Conservation (phyloP, 2,329 filamentous ascomycete genomes). For the Graphilbum sp. region DNA sequence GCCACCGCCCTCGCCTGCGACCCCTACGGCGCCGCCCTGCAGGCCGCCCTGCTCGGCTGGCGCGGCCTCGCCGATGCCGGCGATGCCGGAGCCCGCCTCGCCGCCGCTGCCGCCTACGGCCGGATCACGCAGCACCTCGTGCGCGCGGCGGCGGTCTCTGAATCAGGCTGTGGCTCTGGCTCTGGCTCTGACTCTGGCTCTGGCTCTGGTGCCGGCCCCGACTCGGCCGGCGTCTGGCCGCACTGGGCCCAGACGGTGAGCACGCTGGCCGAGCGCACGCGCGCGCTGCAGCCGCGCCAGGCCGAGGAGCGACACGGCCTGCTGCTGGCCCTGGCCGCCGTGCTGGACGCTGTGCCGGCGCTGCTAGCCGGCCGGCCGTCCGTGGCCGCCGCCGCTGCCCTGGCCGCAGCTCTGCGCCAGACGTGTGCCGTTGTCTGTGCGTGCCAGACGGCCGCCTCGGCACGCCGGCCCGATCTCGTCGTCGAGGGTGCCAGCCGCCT, state of each 20-base stretch:
- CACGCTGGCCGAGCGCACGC: conserved; percentile 1
- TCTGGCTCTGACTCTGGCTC: too few species aligned
- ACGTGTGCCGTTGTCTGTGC: conserved; percentile 23
- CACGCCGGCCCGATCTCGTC: conserved; percentile 46
- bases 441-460: conserved; percentile 21
- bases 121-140: conserved; percentile 26
- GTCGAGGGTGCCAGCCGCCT: conserved; percentile 45
- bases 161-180: not conserved
- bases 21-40: conserved; percentile 54
- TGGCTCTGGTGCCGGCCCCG: too few species aligned
- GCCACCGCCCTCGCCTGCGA: conserved; percentile 45
- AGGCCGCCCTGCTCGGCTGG: conserved; percentile 64
- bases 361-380: conserved; percentile 6
- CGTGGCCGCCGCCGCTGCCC: not conserved
- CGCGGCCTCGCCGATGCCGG: conserved; percentile 66
- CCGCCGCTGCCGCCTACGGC: conserved; percentile 56
- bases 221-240: not conserved
- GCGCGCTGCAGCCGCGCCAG: conserved; percentile 35
- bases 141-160: too few species aligned
- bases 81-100: conserved; percentile 56
- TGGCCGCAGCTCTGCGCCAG: not conserved
- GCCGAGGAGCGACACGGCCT: conserved; percentile 56
- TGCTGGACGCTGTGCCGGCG: conserved; percentile 31
- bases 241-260: conserved; percentile 10
- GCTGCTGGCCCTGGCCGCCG: conserved; percentile 41